phyloP scores from a whole-genome alignment of 192 early-diverging fungal species.

The Haplosporangium gracile region DNA sequence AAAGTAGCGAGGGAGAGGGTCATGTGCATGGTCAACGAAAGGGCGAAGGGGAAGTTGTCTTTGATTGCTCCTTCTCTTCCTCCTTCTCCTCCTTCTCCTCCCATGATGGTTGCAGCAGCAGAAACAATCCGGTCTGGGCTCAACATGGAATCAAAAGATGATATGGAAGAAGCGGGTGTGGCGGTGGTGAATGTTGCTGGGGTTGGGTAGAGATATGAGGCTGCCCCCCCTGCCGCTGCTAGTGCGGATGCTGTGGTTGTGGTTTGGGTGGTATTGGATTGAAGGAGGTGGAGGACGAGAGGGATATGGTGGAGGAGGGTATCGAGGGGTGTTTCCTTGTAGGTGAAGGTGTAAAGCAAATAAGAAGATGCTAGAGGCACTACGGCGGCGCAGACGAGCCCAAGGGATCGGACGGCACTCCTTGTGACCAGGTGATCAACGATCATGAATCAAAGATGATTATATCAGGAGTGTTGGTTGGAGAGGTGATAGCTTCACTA shows the following conservation, averaged over 20 bases:
- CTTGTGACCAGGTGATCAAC: slow-evolving; percentile 53
- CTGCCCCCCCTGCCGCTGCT: not conserved
- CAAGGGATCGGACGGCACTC: slow-evolving; percentile 42
- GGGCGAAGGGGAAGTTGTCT: not conserved
- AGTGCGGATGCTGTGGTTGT: not conserved
- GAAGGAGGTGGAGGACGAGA: slow-evolving; percentile 29
- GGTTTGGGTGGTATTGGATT: slow-evolving; percentile 27
- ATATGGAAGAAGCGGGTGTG: not conserved
- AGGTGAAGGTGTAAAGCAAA: slow-evolving; percentile 36
- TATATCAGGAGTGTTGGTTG: not conserved
- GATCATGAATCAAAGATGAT: slow-evolving; percentile 24
- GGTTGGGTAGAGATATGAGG: not conserved
- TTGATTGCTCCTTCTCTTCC: not conserved
- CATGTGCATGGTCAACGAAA: slow-evolving; percentile 17
- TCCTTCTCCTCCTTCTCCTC: not conserved
- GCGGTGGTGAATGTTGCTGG: slow-evolving; percentile 1
- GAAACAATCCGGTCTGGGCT: slow-evolving; percentile 1
- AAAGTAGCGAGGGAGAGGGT: slow-evolving; percentile 28
- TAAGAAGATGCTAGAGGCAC: slow-evolving; percentile 27
- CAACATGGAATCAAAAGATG: not conserved
- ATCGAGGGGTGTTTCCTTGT: slow-evolving; percentile 49
- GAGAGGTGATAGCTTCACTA: not conserved
- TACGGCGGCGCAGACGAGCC: slow-evolving; percentile 21
- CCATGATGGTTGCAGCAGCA: not conserved
- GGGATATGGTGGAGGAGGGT: slow-evolving; percentile 37